Percentiles rank a stretch among this genome's conserved stretches.
phyloP scores from a whole-genome alignment of 1,284 basidiomycete genomes.

The Boletellus deceptivus region DNA sequence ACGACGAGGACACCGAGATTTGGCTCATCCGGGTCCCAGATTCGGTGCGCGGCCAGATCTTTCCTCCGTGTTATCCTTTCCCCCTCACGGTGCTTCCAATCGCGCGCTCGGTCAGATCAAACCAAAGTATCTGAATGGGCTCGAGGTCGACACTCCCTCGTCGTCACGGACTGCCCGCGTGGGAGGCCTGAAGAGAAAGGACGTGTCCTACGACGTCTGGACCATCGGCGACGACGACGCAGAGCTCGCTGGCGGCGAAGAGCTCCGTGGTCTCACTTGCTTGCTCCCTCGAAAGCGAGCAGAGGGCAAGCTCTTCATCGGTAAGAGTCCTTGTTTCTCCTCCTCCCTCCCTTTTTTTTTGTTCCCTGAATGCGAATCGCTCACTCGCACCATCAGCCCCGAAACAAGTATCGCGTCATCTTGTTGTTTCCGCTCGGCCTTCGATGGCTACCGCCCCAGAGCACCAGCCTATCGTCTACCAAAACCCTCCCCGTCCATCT shows the following conservation, averaged over 20 bases:
- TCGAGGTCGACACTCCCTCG: conserved; percentile 45
- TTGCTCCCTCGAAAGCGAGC: conserved; percentile 62
- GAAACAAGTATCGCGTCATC: conserved; percentile 52
- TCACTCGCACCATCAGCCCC: conserved; percentile 43
- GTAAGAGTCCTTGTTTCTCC: conserved; percentile 35
- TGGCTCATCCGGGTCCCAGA: conserved; percentile 70
- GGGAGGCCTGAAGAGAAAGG: conserved; percentile 52
- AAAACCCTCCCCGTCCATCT: conserved; percentile 55
- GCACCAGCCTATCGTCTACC: conserved; percentile 30
- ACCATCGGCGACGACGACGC: conserved; percentile 46
- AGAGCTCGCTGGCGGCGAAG: conserved; percentile 53
- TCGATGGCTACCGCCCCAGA: conserved; percentile 37
- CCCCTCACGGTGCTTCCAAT: background rate
- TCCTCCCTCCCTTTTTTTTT: background rate
- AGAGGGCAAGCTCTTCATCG: conserved; percentile 55
- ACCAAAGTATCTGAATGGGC: conserved; percentile 54
- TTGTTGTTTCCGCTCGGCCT: conserved; percentile 55
- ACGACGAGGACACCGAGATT: conserved; percentile 60
- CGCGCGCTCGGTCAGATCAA: conserved; percentile 48
- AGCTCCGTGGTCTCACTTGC: conserved; percentile 56
- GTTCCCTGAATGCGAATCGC: background rate
- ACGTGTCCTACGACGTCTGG: conserved; percentile 61
- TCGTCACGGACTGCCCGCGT: conserved; percentile 38
- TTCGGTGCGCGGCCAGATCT: conserved; percentile 43
- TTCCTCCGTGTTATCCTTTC: background rate